phyloP scores from a whole-genome alignment of 1,284 basidiomycete species.

The Malassezia nana region DNA sequence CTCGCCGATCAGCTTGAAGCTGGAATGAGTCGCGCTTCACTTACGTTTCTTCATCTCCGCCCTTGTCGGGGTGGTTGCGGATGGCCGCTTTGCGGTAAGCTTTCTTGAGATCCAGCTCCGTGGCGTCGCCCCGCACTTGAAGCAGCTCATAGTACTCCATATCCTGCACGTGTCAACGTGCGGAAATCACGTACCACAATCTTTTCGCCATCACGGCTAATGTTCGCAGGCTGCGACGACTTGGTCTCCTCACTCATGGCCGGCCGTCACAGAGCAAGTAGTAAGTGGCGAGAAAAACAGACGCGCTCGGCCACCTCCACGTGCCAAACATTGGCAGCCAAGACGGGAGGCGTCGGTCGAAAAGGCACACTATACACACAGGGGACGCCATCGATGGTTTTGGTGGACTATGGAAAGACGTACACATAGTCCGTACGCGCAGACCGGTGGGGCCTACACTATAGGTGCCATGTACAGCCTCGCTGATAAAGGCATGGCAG shows the following conservation, averaged over 20 bases:
- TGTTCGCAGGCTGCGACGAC: constrained; percentile 24
- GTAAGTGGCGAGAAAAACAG: not conserved
- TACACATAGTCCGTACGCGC: constrained; percentile 13
- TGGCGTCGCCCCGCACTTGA: constrained; percentile 40
- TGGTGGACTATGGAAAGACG: constrained; percentile 15
- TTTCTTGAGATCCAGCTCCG: constrained; percentile 76
- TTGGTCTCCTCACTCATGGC: constrained; percentile 12
- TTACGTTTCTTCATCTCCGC: constrained; percentile 42
- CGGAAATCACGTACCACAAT: constrained; percentile 22
- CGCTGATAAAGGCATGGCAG: not conserved
- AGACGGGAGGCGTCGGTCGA: too few species aligned
- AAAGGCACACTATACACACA: not conserved
- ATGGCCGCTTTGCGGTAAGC: constrained; percentile 91
- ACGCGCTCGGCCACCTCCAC: not conserved
- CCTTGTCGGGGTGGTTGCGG: constrained; percentile 58
- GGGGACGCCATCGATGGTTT: constrained; percentile 4
- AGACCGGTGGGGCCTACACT: constrained; percentile 1
- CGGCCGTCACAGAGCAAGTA: not conserved
- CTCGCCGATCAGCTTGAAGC: constrained; percentile 56
- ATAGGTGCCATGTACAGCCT: not conserved
- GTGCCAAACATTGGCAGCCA: not conserved
- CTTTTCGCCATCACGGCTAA: constrained; percentile 41
- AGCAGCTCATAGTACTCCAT: constrained; percentile 49
- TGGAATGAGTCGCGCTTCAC: not conserved
- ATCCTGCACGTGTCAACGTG: constrained; percentile 16